Evolutionary conservation across 2,329 filamentous ascomycete species (phyloP), one percentile per base, ranked within the genome.

Genomic region (Mycosphaerella sp.): DNA sequence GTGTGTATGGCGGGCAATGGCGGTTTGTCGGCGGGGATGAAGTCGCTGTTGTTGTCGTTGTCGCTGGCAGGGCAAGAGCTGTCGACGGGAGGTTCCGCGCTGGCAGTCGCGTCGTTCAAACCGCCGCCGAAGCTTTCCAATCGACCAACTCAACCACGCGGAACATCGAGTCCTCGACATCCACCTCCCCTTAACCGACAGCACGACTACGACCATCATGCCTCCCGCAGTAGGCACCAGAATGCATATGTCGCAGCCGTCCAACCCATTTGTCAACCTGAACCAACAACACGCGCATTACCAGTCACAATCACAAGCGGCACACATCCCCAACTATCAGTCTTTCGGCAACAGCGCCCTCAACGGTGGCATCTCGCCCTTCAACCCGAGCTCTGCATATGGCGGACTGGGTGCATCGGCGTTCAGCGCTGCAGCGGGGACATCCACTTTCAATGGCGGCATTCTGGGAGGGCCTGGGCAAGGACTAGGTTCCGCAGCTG

Each of bases 401-500:
- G 57, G 57, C 40, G 61, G 61, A 35, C 45, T 49, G 13, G 64
- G 63, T 13, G 61, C 59, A 28, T 62, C 54, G 21, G 65, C 65
- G 3, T 67, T 67, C 51, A 62, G 60, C 28, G 57, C 63, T 7
- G 60, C 60, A n/a, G 57, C 58, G 8, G 58, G 59, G 17, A 55
- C 55, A 25, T 57, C 59, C 4, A 52, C 56, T n/a, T 66, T 65
- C 56, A 65, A 65, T 50, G 61, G 63, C n/a, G 60, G 60, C 28
- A 57, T 64, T 34, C 46, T 64, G 14, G 57, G 62, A 49, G 65
- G 62, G 25, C 60, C 64, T 50, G 64, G 68, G 52, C 85, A 86
- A 16, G 88, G 89, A 1, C 80, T 95, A 45, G 88, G 84, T 28
- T 91, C 88, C 68, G 88, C 94, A 69, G 89, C 87, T 57, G 89